Evolutionary conservation across 352 stramenopile genomes (phyloP).

Genomic region (Phytophthora pistaciae): DNA sequence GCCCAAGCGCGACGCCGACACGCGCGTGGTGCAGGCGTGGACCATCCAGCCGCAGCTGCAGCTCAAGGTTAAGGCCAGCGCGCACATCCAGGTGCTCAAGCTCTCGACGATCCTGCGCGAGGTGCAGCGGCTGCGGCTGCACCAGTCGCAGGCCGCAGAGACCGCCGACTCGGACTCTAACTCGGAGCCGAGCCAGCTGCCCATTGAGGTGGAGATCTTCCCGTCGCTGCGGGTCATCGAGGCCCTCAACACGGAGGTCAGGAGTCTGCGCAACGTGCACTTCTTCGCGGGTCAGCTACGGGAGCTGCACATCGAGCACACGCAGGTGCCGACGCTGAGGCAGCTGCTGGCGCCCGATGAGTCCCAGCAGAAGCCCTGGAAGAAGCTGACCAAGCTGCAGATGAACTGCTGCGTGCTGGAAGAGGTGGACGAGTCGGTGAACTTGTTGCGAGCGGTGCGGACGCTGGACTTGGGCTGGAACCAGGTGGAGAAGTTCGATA

Average conservation of each 20-base stretch:
- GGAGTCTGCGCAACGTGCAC: slow-evolving; percentile 60
- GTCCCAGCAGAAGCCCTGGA: slow-evolving; percentile 36
- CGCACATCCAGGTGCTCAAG: slow-evolving; percentile 89
- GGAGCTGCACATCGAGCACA: slow-evolving; percentile 79
- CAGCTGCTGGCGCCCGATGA: slow-evolving; percentile 52
- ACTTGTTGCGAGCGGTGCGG: slow-evolving; percentile 50
- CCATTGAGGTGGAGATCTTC: slow-evolving; percentile 86
- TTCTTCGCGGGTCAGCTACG: slow-evolving; percentile 76
- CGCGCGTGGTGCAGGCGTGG: slow-evolving; percentile 71
- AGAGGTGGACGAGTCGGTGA: slow-evolving; percentile 63
- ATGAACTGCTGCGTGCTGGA: slow-evolving; percentile 75
- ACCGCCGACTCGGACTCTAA: too few species aligned
- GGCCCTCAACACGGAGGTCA: slow-evolving; percentile 55
- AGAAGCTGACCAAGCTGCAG: slow-evolving; percentile 58
- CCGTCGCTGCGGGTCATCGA: slow-evolving; percentile 77
- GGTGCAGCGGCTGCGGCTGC: slow-evolving; percentile 68
- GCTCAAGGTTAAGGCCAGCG: slow-evolving; percentile 74
- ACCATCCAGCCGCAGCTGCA: slow-evolving; percentile 77
- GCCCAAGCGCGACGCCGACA: slow-evolving; percentile 74
- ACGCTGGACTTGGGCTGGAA: slow-evolving; percentile 82
- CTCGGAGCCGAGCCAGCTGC: slow-evolving; percentile 2
- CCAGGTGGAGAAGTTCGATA: slow-evolving; percentile 55
- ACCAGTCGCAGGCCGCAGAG: slow-evolving; percentile 44
- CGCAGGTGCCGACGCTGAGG: slow-evolving; percentile 48
- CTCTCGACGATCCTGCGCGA: slow-evolving; percentile 87